Percentiles rank a stretch among this genome's conserved stretches.
Evolutionary conservation across 192 early-diverging fungal species (phyloP).

Genomic region (Coemansia sp.): DNA sequence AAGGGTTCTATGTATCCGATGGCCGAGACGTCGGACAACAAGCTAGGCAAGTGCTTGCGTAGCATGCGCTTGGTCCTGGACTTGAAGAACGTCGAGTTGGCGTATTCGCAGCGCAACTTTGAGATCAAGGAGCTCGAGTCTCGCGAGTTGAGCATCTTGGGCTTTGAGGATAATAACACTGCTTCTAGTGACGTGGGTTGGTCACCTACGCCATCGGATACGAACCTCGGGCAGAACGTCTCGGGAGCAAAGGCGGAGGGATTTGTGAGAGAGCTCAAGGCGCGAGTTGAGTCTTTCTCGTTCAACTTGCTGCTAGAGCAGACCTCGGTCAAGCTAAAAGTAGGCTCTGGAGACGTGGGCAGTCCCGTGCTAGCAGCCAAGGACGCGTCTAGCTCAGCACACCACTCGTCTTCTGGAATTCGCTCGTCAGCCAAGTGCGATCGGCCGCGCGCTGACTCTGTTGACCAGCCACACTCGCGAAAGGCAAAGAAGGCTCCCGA

Average conservation of each 20-base stretch:
- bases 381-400: not conserved
- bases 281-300: slow-evolving; percentile 51
- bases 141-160: slow-evolving; percentile 36
- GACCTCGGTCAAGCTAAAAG: slow-evolving; percentile 39
- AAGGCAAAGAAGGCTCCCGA: not conserved
- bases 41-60: slow-evolving; percentile 54
- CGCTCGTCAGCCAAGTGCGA: not conserved
- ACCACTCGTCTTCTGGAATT: not conserved
- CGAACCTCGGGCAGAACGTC: not conserved
- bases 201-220: slow-evolving; percentile 49
- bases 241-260: slow-evolving; percentile 53
- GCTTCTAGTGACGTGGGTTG: slow-evolving; percentile 15
- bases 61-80: slow-evolving; percentile 55
- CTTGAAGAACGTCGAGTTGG: slow-evolving; percentile 50
- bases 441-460: not conserved
- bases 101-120: slow-evolving; percentile 54
- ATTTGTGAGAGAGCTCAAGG: slow-evolving; percentile 50
- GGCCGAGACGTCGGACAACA: slow-evolving; percentile 49
- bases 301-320: slow-evolving; percentile 52
- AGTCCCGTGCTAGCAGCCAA: not conserved
- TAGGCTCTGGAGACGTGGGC: slow-evolving; percentile 5
- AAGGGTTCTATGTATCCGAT: slow-evolving; percentile 56
- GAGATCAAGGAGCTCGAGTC: slow-evolving; percentile 57
- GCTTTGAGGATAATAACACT: slow-evolving; percentile 17
- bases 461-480: not conserved